phyloP scores from a whole-genome alignment of 768 basidiomycete genomes.

The Terana coerulea region DNA sequence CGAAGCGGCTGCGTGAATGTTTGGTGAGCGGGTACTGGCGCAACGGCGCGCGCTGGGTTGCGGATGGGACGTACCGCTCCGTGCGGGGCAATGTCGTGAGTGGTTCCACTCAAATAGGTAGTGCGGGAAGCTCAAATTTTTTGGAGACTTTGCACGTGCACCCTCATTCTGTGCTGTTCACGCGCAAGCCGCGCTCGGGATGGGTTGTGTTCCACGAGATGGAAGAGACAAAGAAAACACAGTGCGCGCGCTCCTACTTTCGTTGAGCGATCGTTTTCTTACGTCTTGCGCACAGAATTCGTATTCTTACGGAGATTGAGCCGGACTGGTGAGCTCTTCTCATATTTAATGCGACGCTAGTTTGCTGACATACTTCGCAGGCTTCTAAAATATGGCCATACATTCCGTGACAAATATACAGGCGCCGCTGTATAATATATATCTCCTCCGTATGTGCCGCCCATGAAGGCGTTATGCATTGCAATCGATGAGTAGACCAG shows the following conservation, averaged over 20 bases:
- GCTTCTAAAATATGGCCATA: slow-evolving; percentile 50
- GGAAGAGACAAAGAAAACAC: slow-evolving; percentile 94
- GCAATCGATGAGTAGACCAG: too few relatives aligned
- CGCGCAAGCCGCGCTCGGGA: slow-evolving; percentile 82
- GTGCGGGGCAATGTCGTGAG: slow-evolving; percentile 81
- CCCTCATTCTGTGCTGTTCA: slow-evolving; percentile 92
- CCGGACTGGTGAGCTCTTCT: slow-evolving; percentile 71
- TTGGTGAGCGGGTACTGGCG: slow-evolving; percentile 92
- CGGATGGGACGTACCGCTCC: slow-evolving; percentile 91
- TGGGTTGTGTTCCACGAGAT: slow-evolving; percentile 97
- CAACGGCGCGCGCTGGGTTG: slow-evolving; percentile 86
- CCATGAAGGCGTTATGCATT: too few relatives aligned
- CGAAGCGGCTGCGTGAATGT: slow-evolving; percentile 76
- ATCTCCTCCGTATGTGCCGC: too few relatives aligned
- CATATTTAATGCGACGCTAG: neutral
- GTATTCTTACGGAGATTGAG: slow-evolving; percentile 90
- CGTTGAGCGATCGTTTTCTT: neutral
- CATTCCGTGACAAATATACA: slow-evolving; percentile 34
- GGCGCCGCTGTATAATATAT: slow-evolving; percentile 1
- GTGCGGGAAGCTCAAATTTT: neutral
- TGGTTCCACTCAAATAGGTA: neutral
- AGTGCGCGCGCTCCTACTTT: slow-evolving; percentile 45
- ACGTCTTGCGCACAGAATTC: slow-evolving; percentile 59
- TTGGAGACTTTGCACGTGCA: slow-evolving; percentile 80
- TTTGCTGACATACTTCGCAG: slow-evolving; percentile 22